A percentile compares a stretch with the other conserved stretches of the same genome.
phyloP scores from a whole-genome alignment of 345 rosid genomes.

The Angophora floribunda region DNA sequence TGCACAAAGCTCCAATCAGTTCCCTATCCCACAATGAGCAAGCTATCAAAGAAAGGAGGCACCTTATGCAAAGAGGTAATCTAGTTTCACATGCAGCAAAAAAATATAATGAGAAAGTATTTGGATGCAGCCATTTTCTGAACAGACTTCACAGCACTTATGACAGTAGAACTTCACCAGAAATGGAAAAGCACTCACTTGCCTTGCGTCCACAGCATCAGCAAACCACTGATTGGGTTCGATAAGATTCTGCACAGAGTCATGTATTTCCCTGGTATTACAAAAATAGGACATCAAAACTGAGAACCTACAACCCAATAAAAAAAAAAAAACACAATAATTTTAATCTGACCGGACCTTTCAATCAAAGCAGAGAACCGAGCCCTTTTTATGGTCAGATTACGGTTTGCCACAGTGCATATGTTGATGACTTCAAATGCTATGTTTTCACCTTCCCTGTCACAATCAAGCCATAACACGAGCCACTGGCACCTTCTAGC shows the following conservation, averaged over 20 bases:
- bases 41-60: not conserved
- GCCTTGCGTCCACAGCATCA: slow-evolving; percentile 97
- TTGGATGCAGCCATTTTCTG: not conserved
- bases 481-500: slow-evolving; percentile 92
- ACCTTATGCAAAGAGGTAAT: not conserved
- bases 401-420: slow-evolving; percentile 44
- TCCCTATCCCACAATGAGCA: not conserved
- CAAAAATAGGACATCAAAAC: not conserved
- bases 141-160: not conserved
- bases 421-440: slow-evolving; percentile 87
- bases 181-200: slow-evolving; percentile 35
- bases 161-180: not conserved
- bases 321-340: not conserved
- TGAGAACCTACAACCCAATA: not conserved
- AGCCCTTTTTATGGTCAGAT: slow-evolving; percentile 68
- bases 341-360: slow-evolving; percentile 30
- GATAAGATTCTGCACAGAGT: slow-evolving; percentile 78
- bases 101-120: not conserved
- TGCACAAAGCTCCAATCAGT: not conserved
- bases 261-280: slow-evolving; percentile 75
- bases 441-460: slow-evolving; percentile 96
- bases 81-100: not conserved
- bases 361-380: slow-evolving; percentile 90
- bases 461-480: slow-evolving; percentile 95
- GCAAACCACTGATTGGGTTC: slow-evolving; percentile 84